Conservation (phyloP, 2,329 filamentous ascomycete genomes). For the Thelonectria blattea region DNA sequence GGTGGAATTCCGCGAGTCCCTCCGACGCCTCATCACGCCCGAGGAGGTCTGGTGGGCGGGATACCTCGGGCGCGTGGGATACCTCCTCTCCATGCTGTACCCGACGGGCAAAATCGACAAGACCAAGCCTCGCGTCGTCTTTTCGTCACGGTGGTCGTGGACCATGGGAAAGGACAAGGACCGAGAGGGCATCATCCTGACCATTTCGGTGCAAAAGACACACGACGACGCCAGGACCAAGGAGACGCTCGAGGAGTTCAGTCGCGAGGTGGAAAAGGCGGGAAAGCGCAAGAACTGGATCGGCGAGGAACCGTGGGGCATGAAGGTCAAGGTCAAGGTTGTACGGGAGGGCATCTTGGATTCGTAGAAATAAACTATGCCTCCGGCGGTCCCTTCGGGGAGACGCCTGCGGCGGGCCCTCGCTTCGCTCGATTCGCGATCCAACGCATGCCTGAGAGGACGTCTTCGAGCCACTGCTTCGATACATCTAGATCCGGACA, state of each 20-base stretch:
- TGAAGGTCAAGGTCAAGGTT: constrained; percentile 45
- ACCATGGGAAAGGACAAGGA: constrained; percentile 47
- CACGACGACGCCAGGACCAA: constrained; percentile 47
- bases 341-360: constrained; percentile 42
- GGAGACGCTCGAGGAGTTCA: constrained; percentile 48
- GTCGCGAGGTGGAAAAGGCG: constrained; percentile 56
- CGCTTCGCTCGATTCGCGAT: neutral
- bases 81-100: constrained; percentile 63
- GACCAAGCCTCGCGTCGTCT: constrained; percentile 47
- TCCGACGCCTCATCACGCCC: constrained; percentile 59
- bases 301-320: constrained; percentile 43
- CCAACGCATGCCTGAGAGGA: too few relatives aligned
- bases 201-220: constrained; percentile 48
- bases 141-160: constrained; percentile 50
- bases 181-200: constrained; percentile 51
- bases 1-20: constrained; percentile 56
- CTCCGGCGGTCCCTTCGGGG: too few relatives aligned
- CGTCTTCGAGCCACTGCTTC: constrained; percentile 39
- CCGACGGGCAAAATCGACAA: constrained; percentile 60
- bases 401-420: too few relatives aligned
- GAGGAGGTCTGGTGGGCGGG: constrained; percentile 69
- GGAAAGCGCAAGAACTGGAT: constrained; percentile 66
- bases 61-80: constrained; percentile 66
- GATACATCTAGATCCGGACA: constrained; percentile 44
- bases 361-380: neutral